phyloP scores from a whole-genome alignment of 2,329 filamentous ascomycete species.

The Fusarium sp. region DNA sequence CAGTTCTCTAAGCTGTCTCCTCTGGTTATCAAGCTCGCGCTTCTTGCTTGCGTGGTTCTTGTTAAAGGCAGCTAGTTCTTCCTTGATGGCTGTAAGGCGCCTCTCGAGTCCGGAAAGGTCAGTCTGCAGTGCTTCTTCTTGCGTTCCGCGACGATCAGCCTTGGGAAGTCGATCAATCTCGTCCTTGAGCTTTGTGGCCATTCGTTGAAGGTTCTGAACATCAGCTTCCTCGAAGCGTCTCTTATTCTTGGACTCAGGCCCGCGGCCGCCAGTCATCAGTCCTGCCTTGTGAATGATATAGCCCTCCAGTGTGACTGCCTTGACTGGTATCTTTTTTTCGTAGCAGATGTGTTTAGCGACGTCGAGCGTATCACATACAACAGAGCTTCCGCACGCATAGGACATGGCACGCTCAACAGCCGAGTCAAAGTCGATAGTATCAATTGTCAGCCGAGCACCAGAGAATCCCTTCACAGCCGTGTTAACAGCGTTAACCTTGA shows the following conservation, averaged over 20 bases:
- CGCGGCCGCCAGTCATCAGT: constrained; percentile 93
- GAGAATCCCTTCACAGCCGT: constrained; percentile 89
- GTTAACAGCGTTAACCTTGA: constrained; percentile 92
- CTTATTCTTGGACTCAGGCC: constrained; percentile 77
- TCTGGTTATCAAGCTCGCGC: constrained; percentile 78
- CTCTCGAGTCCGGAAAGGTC: constrained; percentile 84
- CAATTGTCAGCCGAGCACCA: constrained; percentile 87
- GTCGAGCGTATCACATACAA: constrained; percentile 88
- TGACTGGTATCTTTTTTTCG: constrained; percentile 83
- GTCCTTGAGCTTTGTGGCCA: constrained; percentile 77
- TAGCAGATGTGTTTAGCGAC: constrained; percentile 93
- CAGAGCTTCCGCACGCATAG: constrained; percentile 92
- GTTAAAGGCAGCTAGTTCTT: constrained; percentile 80
- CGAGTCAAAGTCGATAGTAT: constrained; percentile 93
- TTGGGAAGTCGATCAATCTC: constrained; percentile 85
- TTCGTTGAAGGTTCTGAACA: constrained; percentile 81
- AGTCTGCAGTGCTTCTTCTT: constrained; percentile 82
- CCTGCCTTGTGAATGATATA: constrained; percentile 96
- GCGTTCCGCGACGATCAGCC: constrained; percentile 75
- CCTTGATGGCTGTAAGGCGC: constrained; percentile 73
- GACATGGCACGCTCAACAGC: constrained; percentile 90
- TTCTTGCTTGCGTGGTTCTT: constrained; percentile 87
- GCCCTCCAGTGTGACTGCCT: constrained; percentile 94
- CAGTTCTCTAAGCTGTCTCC: constrained; percentile 77
- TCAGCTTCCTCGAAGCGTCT: constrained; percentile 91